phyloP scores from a whole-genome alignment of 306 rosid genomes.

The Prinsepia uniflora region DNA sequence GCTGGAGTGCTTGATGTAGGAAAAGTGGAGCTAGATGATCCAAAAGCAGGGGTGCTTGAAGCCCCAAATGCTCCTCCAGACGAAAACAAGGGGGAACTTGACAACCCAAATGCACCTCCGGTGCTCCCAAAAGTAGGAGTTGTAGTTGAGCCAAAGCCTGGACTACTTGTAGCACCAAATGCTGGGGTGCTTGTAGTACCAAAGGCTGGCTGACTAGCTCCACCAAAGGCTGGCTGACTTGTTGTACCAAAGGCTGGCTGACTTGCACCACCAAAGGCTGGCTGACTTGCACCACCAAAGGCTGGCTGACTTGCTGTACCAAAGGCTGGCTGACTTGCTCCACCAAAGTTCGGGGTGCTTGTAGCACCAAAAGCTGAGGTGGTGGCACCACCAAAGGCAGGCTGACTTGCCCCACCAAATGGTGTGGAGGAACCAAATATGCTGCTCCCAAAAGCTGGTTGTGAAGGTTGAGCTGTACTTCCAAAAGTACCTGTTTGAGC shows the following conservation, averaged over 20 bases:
- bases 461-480: conserved; percentile 63
- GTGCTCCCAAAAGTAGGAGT: conserved; percentile 65
- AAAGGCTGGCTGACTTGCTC: conserved; percentile 23
- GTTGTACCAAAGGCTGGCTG: conserved; percentile 49
- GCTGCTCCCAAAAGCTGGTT: conserved; percentile 84
- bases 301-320: conserved; percentile 33
- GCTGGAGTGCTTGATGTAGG: conserved; percentile 51
- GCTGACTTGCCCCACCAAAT: conserved; percentile 64
- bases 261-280: conserved; percentile 43
- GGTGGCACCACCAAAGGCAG: conserved; percentile 46
- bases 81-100: conserved; percentile 64
- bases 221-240: conserved; percentile 38
- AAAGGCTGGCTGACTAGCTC: conserved; percentile 38
- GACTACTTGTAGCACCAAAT: conserved; percentile 43
- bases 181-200: conserved; percentile 43
- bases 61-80: conserved; percentile 72
- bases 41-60: conserved; percentile 45
- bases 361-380: conserved; percentile 35
- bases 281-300: conserved; percentile 35
- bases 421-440: conserved; percentile 80
- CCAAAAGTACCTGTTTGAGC: conserved; percentile 80
- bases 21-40: conserved; percentile 38
- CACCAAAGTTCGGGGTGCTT: conserved; percentile 33
- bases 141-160: conserved; percentile 57
- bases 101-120: conserved; percentile 53